These are phyloP conservation scores for Populus hybrid DNA, from an alignment of 441 rosid genomes.

Conservation along the genomic window DNA sequence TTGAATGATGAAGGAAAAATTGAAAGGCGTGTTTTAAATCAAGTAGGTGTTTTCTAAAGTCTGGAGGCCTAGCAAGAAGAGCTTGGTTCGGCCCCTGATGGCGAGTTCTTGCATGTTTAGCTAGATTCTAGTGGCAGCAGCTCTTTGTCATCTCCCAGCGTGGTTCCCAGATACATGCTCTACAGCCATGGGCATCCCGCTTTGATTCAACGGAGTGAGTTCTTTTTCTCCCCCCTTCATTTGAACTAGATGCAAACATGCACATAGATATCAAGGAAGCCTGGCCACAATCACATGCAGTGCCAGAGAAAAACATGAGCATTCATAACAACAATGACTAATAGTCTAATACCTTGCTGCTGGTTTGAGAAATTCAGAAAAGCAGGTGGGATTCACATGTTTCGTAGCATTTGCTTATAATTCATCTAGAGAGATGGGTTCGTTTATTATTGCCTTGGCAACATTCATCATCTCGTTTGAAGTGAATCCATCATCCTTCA, in stretches of 20 bases:
- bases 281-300: background rate
- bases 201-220: background rate
- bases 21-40: background rate
- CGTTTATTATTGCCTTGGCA: conserved; percentile 45
- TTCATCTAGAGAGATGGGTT: conserved; percentile 35
- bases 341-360: background rate
- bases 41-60: background rate
- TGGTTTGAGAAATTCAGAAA: background rate
- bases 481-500: conserved; percentile 74
- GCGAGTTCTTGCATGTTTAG: background rate
- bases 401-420: conserved; percentile 2
- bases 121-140: background rate
- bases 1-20: no score
- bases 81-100: background rate
- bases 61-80: background rate
- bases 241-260: no score
- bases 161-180: background rate
- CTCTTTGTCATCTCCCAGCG: background rate
- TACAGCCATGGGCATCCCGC: no score
- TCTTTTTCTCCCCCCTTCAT: no score
- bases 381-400: background rate
- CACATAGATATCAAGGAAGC: background rate
- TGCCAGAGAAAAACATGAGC: background rate
- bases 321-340: background rate
- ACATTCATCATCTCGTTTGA: conserved; percentile 39